A percentile compares a stretch with the other conserved stretches of the same genome.
Conservation (phyloP, 352 stramenopile genomes). For the Phytophthora pinifolia region DNA sequence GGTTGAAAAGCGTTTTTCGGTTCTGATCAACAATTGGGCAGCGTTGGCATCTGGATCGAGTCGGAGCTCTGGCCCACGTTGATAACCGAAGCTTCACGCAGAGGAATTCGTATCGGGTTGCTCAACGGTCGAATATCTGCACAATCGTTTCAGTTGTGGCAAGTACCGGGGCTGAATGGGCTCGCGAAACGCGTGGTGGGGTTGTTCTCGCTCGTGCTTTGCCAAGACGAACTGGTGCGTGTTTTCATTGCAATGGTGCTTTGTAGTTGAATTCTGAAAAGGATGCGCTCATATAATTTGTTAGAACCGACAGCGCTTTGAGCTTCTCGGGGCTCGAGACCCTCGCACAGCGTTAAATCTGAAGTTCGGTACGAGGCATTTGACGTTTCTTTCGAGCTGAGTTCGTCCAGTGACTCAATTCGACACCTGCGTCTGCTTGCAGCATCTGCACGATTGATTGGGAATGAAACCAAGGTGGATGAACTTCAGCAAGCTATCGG, state of each 20-base stretch:
- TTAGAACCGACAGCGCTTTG: conserved; percentile 54
- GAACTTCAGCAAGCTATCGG: conserved; percentile 25
- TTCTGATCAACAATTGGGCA: conserved; percentile 10
- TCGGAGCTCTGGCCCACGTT: conserved; percentile 83
- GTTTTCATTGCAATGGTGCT: background rate
- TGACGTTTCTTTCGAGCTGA: too few species aligned
- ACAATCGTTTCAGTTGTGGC: conserved; percentile 53
- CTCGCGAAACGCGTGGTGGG: conserved; percentile 31
- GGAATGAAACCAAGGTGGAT: conserved; percentile 3
- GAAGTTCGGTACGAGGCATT: conserved; percentile 59
- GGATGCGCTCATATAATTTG: too few species aligned
- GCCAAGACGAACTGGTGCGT: conserved; percentile 54
- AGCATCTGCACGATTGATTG: conserved; percentile 17
- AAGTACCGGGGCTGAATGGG: conserved; percentile 32
- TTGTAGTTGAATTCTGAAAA: too few species aligned
- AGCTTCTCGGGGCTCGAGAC: conserved; percentile 37
- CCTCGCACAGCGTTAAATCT: conserved; percentile 48
- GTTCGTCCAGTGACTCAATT: too few species aligned
- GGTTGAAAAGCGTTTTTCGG: background rate
- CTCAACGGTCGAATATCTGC: conserved; percentile 68
- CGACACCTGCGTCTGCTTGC: background rate
- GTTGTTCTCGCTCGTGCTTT: conserved; percentile 60
- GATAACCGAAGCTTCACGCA: conserved; percentile 47
- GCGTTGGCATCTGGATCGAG: conserved; percentile 74
- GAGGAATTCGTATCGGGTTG: conserved; percentile 56